Evolutionary conservation across 2,329 filamentous ascomycete species (phyloP).

Genomic region (Magnaporthiopsis rhizophila): DNA sequence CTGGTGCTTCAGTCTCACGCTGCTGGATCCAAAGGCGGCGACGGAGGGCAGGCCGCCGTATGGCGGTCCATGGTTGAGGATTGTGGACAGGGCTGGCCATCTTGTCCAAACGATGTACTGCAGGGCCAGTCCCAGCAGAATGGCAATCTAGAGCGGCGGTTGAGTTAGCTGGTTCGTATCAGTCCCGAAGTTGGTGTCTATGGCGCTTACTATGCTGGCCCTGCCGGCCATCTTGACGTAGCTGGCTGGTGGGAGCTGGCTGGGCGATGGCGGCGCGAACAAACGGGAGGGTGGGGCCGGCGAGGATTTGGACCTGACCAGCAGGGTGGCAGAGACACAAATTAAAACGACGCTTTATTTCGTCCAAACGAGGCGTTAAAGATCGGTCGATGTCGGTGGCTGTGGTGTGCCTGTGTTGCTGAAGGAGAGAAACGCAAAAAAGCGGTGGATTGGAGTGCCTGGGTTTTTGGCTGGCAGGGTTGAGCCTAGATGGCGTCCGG

Average conservation of each 20-base stretch:
- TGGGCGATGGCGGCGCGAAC: neutral
- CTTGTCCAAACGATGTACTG: neutral
- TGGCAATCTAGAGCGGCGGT: neutral
- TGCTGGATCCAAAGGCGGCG: neutral
- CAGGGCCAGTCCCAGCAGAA: neutral
- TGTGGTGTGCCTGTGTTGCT: too few relatives aligned
- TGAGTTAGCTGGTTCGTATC: too few relatives aligned
- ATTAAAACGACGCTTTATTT: neutral
- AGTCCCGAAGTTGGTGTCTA: neutral
- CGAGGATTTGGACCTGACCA: neutral
- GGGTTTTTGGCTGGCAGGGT: too few relatives aligned
- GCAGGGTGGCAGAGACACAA: neutral
- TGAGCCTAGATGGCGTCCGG: too few relatives aligned
- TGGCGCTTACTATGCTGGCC: neutral
- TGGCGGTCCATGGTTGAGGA: neutral
- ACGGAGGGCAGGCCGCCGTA: neutral
- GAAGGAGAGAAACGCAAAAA: too few relatives aligned
- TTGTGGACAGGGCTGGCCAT: neutral
- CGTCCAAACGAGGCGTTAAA: too few relatives aligned
- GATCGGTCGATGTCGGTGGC: too few relatives aligned
- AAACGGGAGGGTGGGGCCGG: neutral
- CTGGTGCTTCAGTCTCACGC: conserved; percentile 27
- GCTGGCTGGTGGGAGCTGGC: neutral
- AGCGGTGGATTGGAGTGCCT: too few relatives aligned
- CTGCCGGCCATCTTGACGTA: neutral